Percentiles rank a stretch among this genome's conserved stretches.
Evolutionary conservation across 2,329 filamentous ascomycete species (phyloP).

Genomic region (Colletotrichum higginsianum): DNA sequence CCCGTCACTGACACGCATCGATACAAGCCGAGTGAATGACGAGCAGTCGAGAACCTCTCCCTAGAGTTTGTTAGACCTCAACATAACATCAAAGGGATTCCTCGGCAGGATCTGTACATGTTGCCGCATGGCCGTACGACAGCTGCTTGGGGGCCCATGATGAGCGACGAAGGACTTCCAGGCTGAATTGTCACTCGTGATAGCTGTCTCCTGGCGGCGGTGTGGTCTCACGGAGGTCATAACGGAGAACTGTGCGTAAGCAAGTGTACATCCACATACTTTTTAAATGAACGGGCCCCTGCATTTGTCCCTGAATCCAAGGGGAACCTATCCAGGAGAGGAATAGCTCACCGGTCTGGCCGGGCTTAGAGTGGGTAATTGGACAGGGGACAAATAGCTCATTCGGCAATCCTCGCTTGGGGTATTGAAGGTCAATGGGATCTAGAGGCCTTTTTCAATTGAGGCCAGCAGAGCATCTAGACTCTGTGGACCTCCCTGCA

Average conservation of each 20-base stretch:
- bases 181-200: background rate
- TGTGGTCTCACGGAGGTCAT: too few species aligned
- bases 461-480: conserved; percentile 5
- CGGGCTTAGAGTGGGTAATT: background rate
- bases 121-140: conserved; percentile 35
- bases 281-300: background rate
- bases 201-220: background rate
- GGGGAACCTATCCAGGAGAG: background rate
- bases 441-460: conserved; percentile 13
- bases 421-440: conserved; percentile 28
- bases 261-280: too few species aligned
- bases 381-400: conserved; percentile 36
- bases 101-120: conserved; percentile 7
- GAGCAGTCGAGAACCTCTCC: conserved; percentile 61
- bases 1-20: conserved; percentile 62
- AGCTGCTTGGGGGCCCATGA: conserved; percentile 11
- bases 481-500: background rate
- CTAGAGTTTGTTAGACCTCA: conserved; percentile 48
- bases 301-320: conserved; percentile 4
- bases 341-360: conserved; percentile 8
- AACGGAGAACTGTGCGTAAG: background rate
- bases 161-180: background rate
- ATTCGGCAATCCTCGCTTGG: conserved; percentile 23
- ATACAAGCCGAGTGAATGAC: conserved; percentile 64
- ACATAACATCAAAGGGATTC: too few species aligned